These are phyloP conservation scores for Sinapis alba DNA, from an alignment of 441 rosid genomes.

Conservation along the genomic window DNA sequence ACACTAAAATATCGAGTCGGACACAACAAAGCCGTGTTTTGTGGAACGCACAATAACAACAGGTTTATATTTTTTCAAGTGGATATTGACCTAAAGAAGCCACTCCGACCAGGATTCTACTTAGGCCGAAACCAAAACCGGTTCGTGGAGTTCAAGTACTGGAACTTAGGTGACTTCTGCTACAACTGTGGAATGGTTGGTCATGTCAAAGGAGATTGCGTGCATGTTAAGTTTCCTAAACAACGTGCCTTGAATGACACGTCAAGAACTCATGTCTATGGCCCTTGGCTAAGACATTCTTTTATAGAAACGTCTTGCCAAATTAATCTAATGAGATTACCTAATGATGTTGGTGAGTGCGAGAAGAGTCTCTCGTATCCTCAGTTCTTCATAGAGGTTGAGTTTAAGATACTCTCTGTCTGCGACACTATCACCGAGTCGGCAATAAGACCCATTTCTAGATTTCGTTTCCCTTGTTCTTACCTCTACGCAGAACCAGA, in stretches of 20 bases:
- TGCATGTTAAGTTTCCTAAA: not conserved
- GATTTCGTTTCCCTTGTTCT: slow-evolving; percentile 25
- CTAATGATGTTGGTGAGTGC: not conserved
- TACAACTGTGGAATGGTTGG: slow-evolving; percentile 31
- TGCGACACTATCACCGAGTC: not conserved
- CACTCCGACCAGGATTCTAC: slow-evolving; percentile 30
- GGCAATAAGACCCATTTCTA: not conserved
- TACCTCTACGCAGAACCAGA: slow-evolving; percentile 18
- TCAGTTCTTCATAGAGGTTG: slow-evolving; percentile 21
- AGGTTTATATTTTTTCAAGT: not conserved
- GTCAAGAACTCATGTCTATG: slow-evolving; percentile 24
- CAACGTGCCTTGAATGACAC: slow-evolving; percentile 24
- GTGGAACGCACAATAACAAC: not conserved
- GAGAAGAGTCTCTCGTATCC: slow-evolving; percentile 15
- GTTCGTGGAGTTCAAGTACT: slow-evolving; percentile 16
- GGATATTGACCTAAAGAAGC: slow-evolving; percentile 22
- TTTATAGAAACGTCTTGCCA: not conserved
- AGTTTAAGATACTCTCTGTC: not conserved
- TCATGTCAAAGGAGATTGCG: not conserved
- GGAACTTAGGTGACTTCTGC: slow-evolving; percentile 7
- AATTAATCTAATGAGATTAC: not conserved
- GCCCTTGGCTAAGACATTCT: slow-evolving; percentile 13
- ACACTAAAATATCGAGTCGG: not conserved
- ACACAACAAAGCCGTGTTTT: not conserved
- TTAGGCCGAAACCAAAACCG: not conserved